Base-by-base conservation (phyloP, 2,329 filamentous ascomycete genomes). In the Phaeomoniella chlamydospora region DNA sequence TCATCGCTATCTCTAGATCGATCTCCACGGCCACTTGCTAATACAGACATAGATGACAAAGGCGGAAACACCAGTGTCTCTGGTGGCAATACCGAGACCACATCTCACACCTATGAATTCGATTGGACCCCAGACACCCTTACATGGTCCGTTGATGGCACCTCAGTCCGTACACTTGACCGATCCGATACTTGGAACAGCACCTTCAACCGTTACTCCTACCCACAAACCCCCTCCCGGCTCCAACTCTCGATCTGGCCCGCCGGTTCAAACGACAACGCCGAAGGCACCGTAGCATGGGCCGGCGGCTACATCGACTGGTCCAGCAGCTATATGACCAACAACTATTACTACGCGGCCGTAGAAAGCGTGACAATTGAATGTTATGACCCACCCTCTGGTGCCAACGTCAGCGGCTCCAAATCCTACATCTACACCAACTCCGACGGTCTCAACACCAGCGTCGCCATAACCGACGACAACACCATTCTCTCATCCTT, bases 211-310 rank as follows among this genome's bases (percentile, higher is more conserved):
- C 77, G 77, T 57, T 98, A 78, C 70, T 67, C 80, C 49, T 98
- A 73, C 66, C 90, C 90, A 4, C 90, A 96, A 63, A 92, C 87
- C 0, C 90, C 90, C 3, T 64, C 87, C 12, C 83, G 88, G 47
- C 73, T 98, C 36, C 85, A 94, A 65, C 70, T 98, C 35, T 96
- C 90, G 12, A 76, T 98, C 51, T 98, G 90, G 90, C 90, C 90
- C 29, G 90, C 84, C 50, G 90, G 90, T 53, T 72, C 82, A 33
- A 61, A 74, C 6, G 70, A 68, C 52, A 94, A 94, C 57, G 80
- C 73, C 29, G 54, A 81, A 55, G 90, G 90, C 38, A 96, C 90
- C 19, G 72, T 94, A 45, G 68, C 77, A 37, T 98, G 90, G 90
- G 84, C 88, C 13, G 90, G 90, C 52, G 90, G 90, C 48, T 62